phyloP scores from a whole-genome alignment of 768 basidiomycete genomes.

The Lentinula sp. region DNA sequence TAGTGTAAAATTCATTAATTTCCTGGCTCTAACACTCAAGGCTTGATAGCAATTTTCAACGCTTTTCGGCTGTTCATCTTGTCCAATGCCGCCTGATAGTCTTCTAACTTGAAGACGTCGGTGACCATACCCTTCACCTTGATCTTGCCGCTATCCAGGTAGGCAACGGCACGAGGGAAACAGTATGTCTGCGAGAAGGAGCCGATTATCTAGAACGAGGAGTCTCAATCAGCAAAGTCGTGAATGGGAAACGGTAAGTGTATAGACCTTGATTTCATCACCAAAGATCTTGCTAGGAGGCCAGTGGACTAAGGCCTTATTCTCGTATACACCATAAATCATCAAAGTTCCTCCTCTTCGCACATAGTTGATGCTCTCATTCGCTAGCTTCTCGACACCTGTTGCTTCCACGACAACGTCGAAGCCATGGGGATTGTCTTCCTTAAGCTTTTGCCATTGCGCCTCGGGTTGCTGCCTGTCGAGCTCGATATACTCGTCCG shows the following conservation, averaged over 20 bases:
- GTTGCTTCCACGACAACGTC: conserved; percentile 72
- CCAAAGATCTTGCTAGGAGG: conserved; percentile 76
- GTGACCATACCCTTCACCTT: conserved; percentile 74
- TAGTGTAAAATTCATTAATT: not conserved
- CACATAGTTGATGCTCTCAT: conserved; percentile 86
- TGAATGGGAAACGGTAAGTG: not conserved
- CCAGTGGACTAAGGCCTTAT: conserved; percentile 82
- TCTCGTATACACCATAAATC: conserved; percentile 89
- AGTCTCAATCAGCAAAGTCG: not conserved
- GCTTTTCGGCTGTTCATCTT: conserved; percentile 64
- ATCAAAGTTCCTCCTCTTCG: conserved; percentile 78
- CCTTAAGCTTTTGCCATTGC: conserved; percentile 65
- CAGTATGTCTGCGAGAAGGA: conserved; percentile 87
- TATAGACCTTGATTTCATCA: conserved; percentile 12
- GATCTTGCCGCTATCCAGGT: conserved; percentile 83
- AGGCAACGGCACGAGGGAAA: conserved; percentile 87
- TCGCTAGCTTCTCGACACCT: conserved; percentile 82
- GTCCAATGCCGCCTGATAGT: conserved; percentile 65
- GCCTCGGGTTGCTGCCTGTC: conserved; percentile 55
- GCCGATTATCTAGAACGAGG: conserved; percentile 62
- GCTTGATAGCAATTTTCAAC: conserved; percentile 57
- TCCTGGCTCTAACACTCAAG: conserved; percentile 20
- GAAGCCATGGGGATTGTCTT: conserved; percentile 76
- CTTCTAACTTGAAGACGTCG: conserved; percentile 59
- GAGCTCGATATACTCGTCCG: conserved; percentile 70